phyloP scores from a whole-genome alignment of 306 rosid genomes.

The Abrus pulchellus region DNA sequence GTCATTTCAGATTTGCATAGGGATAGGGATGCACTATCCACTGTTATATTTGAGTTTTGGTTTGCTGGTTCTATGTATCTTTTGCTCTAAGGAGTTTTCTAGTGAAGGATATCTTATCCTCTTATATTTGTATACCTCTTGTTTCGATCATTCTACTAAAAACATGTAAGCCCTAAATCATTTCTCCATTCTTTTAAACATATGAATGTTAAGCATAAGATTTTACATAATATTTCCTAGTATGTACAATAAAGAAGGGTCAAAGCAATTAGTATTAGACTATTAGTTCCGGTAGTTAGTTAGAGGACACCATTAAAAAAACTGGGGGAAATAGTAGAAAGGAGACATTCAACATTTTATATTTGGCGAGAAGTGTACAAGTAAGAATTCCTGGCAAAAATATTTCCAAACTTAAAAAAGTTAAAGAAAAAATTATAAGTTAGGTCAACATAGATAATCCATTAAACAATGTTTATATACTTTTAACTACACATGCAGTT shows the following conservation, averaged over 20 bases:
- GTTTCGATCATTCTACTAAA: background rate
- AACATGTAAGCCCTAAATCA: background rate
- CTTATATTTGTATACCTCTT: background rate
- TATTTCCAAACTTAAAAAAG: constrained; percentile 9
- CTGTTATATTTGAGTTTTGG: no score
- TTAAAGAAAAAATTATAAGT: constrained; percentile 17
- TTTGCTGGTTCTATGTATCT: no score
- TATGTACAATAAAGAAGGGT: no score
- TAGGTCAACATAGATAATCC: constrained; percentile 12
- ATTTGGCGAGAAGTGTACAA: no score
- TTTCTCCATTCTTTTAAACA: background rate
- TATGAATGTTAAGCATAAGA: no score
- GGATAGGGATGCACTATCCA: background rate
- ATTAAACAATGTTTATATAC: constrained; percentile 2
- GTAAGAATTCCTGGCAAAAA: background rate
- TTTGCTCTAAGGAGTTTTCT: background rate
- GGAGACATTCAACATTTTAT: no score
- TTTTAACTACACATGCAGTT: background rate
- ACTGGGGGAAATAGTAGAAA: no score
- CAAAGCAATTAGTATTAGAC: no score
- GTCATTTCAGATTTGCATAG: background rate
- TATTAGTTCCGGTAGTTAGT: no score
- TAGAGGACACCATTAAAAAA: no score
- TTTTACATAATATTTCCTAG: no score
- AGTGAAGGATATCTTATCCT: background rate